phyloP scores from a whole-genome alignment of 1,284 basidiomycete genomes.

The Leccinum subrobustum region DNA sequence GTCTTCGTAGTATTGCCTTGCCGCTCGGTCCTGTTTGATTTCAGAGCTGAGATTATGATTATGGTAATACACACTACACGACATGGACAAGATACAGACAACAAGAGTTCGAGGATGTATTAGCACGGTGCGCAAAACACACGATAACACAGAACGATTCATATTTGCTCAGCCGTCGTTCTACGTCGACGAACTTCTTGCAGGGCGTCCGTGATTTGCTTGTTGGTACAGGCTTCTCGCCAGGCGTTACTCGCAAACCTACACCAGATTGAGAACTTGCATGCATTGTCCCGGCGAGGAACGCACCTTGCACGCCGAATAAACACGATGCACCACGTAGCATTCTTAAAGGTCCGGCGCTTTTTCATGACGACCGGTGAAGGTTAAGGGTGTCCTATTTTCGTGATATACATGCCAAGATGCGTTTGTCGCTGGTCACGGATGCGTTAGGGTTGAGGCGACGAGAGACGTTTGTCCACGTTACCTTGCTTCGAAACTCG shows the following conservation, averaged over 20 bases:
- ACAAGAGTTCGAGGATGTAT: conserved; percentile 2
- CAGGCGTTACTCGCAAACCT: conserved; percentile 62
- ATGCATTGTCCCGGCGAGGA: conserved; percentile 10
- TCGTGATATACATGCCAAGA: conserved; percentile 74
- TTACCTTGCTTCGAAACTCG: conserved; percentile 74
- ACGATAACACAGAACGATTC: conserved; percentile 6
- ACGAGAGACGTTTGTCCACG: conserved; percentile 17
- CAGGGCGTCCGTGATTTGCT: conserved; percentile 61
- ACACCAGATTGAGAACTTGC: conserved; percentile 12
- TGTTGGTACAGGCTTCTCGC: conserved; percentile 59
- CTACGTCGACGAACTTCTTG: conserved; percentile 66
- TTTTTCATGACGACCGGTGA: conserved; percentile 37
- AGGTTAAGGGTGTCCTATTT: conserved; percentile 57
- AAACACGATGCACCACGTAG: conserved; percentile 64
- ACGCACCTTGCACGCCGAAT: conserved; percentile 66
- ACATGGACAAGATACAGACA: conserved; percentile 24
- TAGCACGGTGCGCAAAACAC: conserved; percentile 2
- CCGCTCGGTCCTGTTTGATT: background rate
- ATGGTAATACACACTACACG: conserved; percentile 26
- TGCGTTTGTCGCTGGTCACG: conserved; percentile 66
- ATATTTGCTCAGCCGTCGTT: conserved; percentile 22
- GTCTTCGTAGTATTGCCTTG: conserved; percentile 11
- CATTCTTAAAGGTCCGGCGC: conserved; percentile 54
- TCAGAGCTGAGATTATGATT: conserved; percentile 5
- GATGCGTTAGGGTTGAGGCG: conserved; percentile 3